These are phyloP conservation scores for Hypoxylon sp. DNA, from an alignment of 2,329 filamentous ascomycete genomes.

Conservation along the genomic window DNA sequence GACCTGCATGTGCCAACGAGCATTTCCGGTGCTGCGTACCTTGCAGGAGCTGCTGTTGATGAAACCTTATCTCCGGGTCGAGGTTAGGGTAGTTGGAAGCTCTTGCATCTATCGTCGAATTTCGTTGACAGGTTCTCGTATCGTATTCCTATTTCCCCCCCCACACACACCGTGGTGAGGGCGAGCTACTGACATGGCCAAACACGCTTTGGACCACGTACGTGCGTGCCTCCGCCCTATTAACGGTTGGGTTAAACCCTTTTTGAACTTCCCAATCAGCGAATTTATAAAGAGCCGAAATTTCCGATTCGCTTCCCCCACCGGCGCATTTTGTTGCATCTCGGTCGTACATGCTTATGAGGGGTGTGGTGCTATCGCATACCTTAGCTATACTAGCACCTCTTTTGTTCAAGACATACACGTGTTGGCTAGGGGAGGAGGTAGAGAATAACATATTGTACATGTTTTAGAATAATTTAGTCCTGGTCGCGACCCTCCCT, in stretches of 20 bases:
- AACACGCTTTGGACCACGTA: conserved; percentile 21
- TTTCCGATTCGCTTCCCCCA: conserved; percentile 38
- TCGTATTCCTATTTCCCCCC: neutral
- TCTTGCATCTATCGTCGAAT: conserved; percentile 14
- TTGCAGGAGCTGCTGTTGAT: conserved; percentile 36
- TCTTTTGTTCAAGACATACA: conserved; percentile 26
- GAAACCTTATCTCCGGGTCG: conserved; percentile 27
- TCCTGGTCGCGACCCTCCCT: conserved; percentile 34
- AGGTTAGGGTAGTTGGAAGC: conserved; percentile 13
- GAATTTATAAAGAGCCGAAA: conserved; percentile 36
- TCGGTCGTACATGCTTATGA: conserved; percentile 19
- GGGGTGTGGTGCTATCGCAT: conserved; percentile 37
- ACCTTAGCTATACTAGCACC: conserved; percentile 29
- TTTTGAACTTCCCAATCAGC: conserved; percentile 20
- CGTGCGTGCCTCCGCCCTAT: neutral
- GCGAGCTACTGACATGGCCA: conserved; percentile 9
- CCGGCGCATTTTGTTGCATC: conserved; percentile 13
- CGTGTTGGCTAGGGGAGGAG: conserved; percentile 31
- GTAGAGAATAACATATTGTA: conserved; percentile 34
- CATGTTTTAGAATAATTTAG: conserved; percentile 32
- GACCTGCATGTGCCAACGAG: conserved; percentile 20
- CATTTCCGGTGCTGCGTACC: conserved; percentile 34
- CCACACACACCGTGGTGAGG: conserved; percentile 18
- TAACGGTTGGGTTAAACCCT: conserved; percentile 6
- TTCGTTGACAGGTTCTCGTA: conserved; percentile 17